Conservation (phyloP, 345 rosid genomes). For the Nephelium lappaceum region DNA sequence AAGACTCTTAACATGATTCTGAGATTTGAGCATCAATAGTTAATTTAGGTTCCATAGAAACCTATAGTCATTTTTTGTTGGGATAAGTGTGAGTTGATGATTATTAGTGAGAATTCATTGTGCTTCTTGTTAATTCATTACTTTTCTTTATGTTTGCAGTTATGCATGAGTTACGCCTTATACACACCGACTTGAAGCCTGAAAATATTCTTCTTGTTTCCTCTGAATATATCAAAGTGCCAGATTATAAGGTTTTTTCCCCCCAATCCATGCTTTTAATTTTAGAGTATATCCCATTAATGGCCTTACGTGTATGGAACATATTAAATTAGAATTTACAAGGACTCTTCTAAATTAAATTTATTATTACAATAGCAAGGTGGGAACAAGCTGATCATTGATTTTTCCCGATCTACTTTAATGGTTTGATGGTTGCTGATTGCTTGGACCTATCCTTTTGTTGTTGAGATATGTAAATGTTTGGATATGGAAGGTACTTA, state of each 20-base stretch:
- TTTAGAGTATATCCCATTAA: not conserved
- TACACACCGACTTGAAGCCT: constrained; percentile 88
- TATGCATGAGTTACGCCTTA: constrained; percentile 73
- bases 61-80: constrained; percentile 9
- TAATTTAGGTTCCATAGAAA: constrained; percentile 4
- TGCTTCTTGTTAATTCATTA: constrained; percentile 21
- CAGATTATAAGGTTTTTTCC: constrained; percentile 65
- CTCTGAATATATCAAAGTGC: constrained; percentile 72
- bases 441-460: not conserved
- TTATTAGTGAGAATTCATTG: constrained; percentile 15
- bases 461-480: not conserved
- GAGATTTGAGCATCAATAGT: constrained; percentile 18
- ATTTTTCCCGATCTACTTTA: not conserved
- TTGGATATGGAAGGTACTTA: not conserved
- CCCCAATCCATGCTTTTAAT: constrained; percentile 1
- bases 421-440: not conserved
- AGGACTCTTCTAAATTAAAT: not conserved
- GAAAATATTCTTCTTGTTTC: constrained; percentile 81
- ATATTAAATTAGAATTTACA: not conserved
- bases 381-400: not conserved
- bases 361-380: not conserved
- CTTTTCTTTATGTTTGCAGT: constrained; percentile 48
- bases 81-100: constrained; percentile 6
- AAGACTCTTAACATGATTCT: constrained; percentile 18
- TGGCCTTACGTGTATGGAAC: not conserved